Evolutionary conservation across 2,329 filamentous ascomycete species (phyloP), one percentile per base, ranked within the genome.

Genomic region (Emmonsiellopsis sp.): DNA sequence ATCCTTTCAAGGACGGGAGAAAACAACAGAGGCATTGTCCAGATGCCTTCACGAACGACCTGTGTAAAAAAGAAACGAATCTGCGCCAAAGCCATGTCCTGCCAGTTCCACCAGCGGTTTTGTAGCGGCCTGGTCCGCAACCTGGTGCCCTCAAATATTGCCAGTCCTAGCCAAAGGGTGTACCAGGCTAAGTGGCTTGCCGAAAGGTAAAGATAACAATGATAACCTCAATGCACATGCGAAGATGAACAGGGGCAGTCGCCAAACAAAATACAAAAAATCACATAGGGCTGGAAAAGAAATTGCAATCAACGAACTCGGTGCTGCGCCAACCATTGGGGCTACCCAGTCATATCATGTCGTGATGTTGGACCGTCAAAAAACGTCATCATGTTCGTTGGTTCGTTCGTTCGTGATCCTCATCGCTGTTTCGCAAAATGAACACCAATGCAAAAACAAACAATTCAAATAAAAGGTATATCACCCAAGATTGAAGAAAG

Each of bases 381-480:
- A 11, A 40, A 40, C 37, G 37, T 40, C 11, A 1, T 11, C 37
- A 40, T 40, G 3, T 27, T 27, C 21, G 21, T 27, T 27, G 21
- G 60, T 66, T 70, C 21, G 21, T 27, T 27, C 3, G 60, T 66
- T 70, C 67, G 65, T 71, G 64, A 66, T 67, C 66, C 63, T 70
- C 66, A 61, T 70, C 67, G 67, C 67, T 65, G 67, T 64, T 65
- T 60, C 31, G 45, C 21, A 27, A 58, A 6, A 49, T 49, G 37
- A 49, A 27, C 13, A 60, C 58, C 60, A 63, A 63, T 63, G 62
- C 27, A 43, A 53, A 17, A 13, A 33, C 21, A 48, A 33, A 5
- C n/a, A 46, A 66, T 62, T 65, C 61, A 65, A 67, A 64, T 65
- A 67, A 60, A 64, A 66, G 65, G 61, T 66, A 67, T 64, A 65